Evolutionary conservation across 2,329 filamentous ascomycete genomes (phyloP).

Genomic region (Phialophora macrospora): DNA sequence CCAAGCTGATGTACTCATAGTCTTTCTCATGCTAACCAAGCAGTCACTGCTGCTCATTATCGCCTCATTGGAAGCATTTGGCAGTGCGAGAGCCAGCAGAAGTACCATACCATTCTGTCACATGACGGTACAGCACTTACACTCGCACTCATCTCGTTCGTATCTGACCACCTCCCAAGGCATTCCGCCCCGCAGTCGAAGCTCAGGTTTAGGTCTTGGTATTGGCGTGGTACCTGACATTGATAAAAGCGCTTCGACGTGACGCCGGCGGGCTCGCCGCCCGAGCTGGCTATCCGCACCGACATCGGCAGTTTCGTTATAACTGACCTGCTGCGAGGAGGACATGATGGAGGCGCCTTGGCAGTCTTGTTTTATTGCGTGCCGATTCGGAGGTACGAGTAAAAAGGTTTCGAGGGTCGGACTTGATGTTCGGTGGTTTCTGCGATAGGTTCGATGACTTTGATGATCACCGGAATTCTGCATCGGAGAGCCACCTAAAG

Average conservation of each 20-base stretch:
- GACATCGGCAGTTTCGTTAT: background rate
- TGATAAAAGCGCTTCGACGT: background rate
- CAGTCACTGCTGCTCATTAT: background rate
- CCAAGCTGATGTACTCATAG: background rate
- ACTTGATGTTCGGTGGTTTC: background rate
- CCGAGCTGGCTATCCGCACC: background rate
- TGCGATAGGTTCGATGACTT: background rate
- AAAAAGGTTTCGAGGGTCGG: background rate
- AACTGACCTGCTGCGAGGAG: background rate
- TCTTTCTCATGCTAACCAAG: background rate
- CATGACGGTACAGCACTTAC: background rate
- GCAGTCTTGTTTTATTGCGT: background rate
- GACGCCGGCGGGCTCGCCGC: background rate
- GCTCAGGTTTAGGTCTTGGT: background rate
- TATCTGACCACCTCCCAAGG: background rate
- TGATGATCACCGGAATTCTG: background rate
- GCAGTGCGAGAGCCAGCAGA: background rate
- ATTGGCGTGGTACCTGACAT: background rate
- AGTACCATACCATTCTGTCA: background rate
- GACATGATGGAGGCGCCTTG: background rate
- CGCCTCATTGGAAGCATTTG: background rate
- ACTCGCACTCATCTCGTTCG: background rate
- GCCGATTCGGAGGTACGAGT: background rate
- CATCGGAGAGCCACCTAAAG: background rate
- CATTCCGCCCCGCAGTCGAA: background rate